These are phyloP conservation scores for Beauveria scarabaeidicola DNA, from an alignment of 2,329 filamentous ascomycete species.

Conservation along the genomic window DNA sequence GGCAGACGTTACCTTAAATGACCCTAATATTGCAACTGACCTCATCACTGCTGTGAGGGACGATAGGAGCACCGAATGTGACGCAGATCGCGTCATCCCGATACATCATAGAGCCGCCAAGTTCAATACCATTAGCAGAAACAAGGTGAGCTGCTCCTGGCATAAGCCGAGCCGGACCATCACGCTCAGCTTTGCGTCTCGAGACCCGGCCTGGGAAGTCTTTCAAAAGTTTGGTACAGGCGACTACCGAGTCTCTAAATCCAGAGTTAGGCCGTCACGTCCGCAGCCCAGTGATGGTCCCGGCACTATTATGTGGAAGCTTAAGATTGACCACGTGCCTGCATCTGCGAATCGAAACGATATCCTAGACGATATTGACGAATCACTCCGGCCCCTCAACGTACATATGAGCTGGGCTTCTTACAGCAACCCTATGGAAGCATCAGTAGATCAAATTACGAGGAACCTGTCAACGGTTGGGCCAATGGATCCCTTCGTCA, in stretches of 20 bases:
- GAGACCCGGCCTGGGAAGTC: not conserved
- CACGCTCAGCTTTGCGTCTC: not conserved
- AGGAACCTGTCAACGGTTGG: not conserved
- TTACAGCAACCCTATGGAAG: not conserved
- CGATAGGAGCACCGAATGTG: not conserved
- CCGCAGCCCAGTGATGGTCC: not conserved
- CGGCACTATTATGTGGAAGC: not conserved
- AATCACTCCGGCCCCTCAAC: not conserved
- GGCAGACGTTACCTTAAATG: conserved; percentile 2
- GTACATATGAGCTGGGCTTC: not conserved
- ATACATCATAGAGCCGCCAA: not conserved
- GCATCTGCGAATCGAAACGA: not conserved
- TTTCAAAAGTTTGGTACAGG: not conserved
- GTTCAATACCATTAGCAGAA: not conserved
- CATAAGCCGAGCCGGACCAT: conserved; percentile 3
- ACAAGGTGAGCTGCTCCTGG: conserved; percentile 8
- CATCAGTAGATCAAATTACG: not conserved
- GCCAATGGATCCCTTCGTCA: not conserved
- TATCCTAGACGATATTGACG: not conserved
- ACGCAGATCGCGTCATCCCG: not conserved
- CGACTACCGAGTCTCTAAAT: not conserved
- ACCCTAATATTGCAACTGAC: not conserved
- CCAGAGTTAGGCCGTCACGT: not conserved
- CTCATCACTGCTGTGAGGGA: not conserved
- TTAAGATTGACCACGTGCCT: conserved; percentile 1